Conservation (phyloP, 352 stramenopile species). For the Phytophthora constricta region DNA sequence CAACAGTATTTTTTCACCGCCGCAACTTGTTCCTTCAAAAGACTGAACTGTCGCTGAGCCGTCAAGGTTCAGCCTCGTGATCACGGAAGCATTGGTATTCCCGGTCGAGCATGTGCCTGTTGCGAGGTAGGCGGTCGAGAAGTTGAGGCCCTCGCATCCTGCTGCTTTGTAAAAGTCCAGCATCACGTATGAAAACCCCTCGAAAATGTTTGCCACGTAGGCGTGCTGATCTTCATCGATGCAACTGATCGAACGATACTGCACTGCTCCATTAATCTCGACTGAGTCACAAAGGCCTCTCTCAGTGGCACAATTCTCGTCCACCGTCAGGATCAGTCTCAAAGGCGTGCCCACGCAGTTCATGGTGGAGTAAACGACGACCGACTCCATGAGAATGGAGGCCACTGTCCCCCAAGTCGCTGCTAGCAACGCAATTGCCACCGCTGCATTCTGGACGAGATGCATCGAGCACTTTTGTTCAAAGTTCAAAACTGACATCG, state of each 20-base stretch:
- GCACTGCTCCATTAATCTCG: not conserved
- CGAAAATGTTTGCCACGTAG: slow-evolving; percentile 12
- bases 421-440: not conserved
- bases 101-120: slow-evolving; percentile 10
- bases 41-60: slow-evolving; percentile 7
- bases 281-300: not conserved
- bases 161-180: slow-evolving; percentile 8
- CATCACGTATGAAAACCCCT: slow-evolving; percentile 4
- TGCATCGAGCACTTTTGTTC: not conserved
- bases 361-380: slow-evolving; percentile 12
- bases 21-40: slow-evolving; percentile 4
- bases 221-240: slow-evolving; percentile 4
- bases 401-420: not conserved
- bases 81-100: not conserved
- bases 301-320: not conserved
- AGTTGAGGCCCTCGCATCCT: not conserved
- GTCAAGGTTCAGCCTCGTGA: not conserved
- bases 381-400: slow-evolving; percentile 2
- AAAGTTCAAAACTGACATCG: not conserved
- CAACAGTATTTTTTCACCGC: not conserved
- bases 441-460: not conserved
- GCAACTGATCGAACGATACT: not conserved
- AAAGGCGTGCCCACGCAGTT: not conserved
- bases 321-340: not conserved
- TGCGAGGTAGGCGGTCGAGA: not conserved